phyloP scores from a whole-genome alignment of 2,329 filamentous ascomycete species.

The Fusarium sp. region DNA sequence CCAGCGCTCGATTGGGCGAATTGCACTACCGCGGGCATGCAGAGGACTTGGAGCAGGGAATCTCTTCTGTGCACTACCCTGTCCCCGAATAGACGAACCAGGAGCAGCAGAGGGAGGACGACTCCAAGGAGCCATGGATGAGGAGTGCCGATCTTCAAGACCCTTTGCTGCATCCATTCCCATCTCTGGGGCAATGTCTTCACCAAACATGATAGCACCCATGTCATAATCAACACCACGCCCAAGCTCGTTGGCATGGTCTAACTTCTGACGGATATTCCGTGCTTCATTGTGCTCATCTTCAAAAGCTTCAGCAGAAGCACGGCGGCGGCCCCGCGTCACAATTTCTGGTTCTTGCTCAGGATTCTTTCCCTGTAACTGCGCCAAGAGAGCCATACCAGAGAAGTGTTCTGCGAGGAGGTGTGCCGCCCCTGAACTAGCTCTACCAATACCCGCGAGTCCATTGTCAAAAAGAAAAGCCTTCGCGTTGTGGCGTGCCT shows the following conservation, averaged over 20 bases:
- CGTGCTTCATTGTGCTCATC: slow-evolving; percentile 50
- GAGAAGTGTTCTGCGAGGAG: slow-evolving; percentile 58
- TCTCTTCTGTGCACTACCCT: slow-evolving; percentile 51
- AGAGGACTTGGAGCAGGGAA: slow-evolving; percentile 51
- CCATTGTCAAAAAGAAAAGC: slow-evolving; percentile 48
- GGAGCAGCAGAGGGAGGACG: slow-evolving; percentile 57
- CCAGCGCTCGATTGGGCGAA: slow-evolving; percentile 58
- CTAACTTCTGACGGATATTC: slow-evolving; percentile 52
- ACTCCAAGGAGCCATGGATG: slow-evolving; percentile 64
- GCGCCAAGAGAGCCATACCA: slow-evolving; percentile 55
- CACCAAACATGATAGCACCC: slow-evolving; percentile 48
- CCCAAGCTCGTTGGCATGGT: slow-evolving; percentile 45
- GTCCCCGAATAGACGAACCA: slow-evolving; percentile 57
- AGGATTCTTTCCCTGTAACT: slow-evolving; percentile 41
- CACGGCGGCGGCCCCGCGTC: slow-evolving; percentile 52
- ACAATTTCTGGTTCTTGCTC: slow-evolving; percentile 30
- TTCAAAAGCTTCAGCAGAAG: slow-evolving; percentile 56
- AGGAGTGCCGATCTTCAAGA: slow-evolving; percentile 73
- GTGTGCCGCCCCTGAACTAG: slow-evolving; percentile 46
- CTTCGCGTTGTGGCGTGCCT: slow-evolving; percentile 54
- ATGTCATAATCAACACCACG: slow-evolving; percentile 41
- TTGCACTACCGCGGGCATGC: slow-evolving; percentile 49
- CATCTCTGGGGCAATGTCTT: slow-evolving; percentile 67
- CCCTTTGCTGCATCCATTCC: slow-evolving; percentile 74
- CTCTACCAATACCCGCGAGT: slow-evolving; percentile 44